Evolutionary conservation across 139 green algal species (phyloP).

Genomic region (Tetraselmis striata): DNA sequence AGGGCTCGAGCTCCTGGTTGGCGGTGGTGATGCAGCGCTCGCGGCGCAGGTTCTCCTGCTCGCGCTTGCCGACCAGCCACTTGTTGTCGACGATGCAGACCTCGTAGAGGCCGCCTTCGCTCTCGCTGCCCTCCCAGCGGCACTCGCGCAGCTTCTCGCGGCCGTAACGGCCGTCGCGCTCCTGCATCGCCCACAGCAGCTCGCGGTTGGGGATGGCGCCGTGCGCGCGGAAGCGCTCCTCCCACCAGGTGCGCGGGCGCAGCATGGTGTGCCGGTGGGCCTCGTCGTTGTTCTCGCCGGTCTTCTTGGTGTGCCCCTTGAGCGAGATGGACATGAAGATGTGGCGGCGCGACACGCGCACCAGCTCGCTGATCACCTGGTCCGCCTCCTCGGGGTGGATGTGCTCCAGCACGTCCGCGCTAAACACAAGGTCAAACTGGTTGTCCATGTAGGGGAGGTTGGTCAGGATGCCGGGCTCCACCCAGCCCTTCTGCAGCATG

Average conservation of each 20-base stretch:
- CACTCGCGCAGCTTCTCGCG: constrained; percentile 22
- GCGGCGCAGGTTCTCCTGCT: constrained; percentile 35
- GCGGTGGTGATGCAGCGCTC: constrained; percentile 33
- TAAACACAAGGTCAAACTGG: constrained; percentile 34
- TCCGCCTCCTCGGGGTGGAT: constrained; percentile 39
- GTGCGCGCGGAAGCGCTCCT: constrained; percentile 28
- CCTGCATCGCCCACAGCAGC: constrained; percentile 37
- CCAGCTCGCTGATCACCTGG: constrained; percentile 29
- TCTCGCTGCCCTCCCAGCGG: constrained; percentile 24
- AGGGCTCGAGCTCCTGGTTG: constrained; percentile 39
- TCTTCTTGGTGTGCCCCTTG: constrained; percentile 37
- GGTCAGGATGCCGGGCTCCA: constrained; percentile 33
- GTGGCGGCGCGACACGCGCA: constrained; percentile 33
- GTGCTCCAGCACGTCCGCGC: constrained; percentile 37
- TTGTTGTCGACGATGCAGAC: constrained; percentile 41
- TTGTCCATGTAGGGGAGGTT: constrained; percentile 43
- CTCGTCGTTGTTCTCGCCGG: constrained; percentile 31
- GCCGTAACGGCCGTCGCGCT: constrained; percentile 15
- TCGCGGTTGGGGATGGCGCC: constrained; percentile 33
- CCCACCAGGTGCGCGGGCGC: constrained; percentile 32
- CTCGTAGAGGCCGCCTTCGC: constrained; percentile 34
- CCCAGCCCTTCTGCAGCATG: constrained; percentile 26
- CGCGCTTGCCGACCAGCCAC: constrained; percentile 33
- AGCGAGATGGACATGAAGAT: constrained; percentile 34
- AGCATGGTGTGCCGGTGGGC: constrained; percentile 41